Evolutionary conservation across 306 rosid genomes (phyloP).

Genomic region (Castanea mollissima): DNA sequence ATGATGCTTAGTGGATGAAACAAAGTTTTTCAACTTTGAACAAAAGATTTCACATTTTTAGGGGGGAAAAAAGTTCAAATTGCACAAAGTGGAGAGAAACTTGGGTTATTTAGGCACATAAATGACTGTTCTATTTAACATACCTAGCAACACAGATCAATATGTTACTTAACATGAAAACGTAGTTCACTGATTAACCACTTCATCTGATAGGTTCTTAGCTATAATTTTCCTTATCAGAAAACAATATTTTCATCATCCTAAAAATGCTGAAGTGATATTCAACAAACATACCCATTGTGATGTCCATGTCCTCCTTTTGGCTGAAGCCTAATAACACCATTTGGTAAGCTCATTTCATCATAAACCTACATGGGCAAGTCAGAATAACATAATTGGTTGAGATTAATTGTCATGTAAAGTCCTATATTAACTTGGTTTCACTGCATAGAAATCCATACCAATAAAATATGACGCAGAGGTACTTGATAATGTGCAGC

Average conservation of each 20-base stretch:
- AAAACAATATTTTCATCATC: background rate
- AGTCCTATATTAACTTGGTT: background rate
- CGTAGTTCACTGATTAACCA: background rate
- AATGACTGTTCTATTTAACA: background rate
- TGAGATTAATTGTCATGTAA: background rate
- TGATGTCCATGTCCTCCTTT: conserved; percentile 97
- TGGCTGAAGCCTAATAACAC: conserved; percentile 77
- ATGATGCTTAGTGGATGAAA: no score
- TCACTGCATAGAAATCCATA: conserved; percentile 27
- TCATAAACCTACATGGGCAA: conserved; percentile 60
- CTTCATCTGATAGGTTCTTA: background rate
- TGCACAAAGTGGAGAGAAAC: background rate
- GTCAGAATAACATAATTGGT: background rate
- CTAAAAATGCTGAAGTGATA: conserved; percentile 8
- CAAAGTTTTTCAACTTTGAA: no score
- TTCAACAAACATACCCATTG: conserved; percentile 67
- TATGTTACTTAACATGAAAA: no score
- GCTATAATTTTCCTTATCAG: background rate
- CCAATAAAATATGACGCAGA: conserved; percentile 81
- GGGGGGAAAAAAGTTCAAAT: background rate
- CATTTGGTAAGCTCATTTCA: conserved; percentile 97
- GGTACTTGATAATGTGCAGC: conserved; percentile 91
- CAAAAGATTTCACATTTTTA: no score
- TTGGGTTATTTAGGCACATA: background rate
- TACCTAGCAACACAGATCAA: background rate